phyloP scores from a whole-genome alignment of 306 rosid species.

The Sindora glabra region DNA sequence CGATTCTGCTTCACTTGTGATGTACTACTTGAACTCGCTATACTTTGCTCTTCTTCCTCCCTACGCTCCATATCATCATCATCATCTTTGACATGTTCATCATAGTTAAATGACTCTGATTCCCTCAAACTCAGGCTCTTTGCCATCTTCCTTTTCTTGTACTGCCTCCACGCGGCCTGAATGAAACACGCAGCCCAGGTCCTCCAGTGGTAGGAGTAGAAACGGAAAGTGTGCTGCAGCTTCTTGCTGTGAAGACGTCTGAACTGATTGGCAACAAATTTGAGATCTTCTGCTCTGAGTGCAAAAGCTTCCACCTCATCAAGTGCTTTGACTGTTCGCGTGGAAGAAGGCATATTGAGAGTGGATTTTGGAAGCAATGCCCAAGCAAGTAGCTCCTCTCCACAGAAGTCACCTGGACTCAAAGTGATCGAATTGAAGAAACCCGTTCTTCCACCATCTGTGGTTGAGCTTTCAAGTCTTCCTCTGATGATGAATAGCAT shows the following conservation, averaged over 20 bases:
- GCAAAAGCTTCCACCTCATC: constrained; percentile 96
- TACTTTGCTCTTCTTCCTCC: no score
- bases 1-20: no score
- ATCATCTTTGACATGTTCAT: no score
- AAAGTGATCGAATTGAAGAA: constrained; percentile 80
- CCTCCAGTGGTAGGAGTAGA: constrained; percentile 90
- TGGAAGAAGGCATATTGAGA: constrained; percentile 69
- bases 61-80: no score
- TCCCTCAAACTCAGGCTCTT: no score
- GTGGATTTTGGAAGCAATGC: constrained; percentile 80
- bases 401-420: constrained; percentile 89
- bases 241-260: constrained; percentile 77
- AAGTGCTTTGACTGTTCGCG: constrained; percentile 72
- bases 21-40: no score
- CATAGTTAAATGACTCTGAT: no score
- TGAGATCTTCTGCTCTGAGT: constrained; percentile 78
- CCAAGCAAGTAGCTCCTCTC: constrained; percentile 91
- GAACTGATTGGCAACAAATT: constrained; percentile 81
- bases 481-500: constrained; percentile 92
- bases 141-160: constrained; percentile 54
- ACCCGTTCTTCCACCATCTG: constrained; percentile 85
- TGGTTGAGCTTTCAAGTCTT: constrained; percentile 87
- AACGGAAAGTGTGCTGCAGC: constrained; percentile 73
- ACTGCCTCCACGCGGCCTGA: constrained; percentile 80
- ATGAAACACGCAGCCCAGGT: constrained; percentile 83